Base-by-base conservation (phyloP, 164 flowering plant species). In the Cinnamomum chago region DNA sequence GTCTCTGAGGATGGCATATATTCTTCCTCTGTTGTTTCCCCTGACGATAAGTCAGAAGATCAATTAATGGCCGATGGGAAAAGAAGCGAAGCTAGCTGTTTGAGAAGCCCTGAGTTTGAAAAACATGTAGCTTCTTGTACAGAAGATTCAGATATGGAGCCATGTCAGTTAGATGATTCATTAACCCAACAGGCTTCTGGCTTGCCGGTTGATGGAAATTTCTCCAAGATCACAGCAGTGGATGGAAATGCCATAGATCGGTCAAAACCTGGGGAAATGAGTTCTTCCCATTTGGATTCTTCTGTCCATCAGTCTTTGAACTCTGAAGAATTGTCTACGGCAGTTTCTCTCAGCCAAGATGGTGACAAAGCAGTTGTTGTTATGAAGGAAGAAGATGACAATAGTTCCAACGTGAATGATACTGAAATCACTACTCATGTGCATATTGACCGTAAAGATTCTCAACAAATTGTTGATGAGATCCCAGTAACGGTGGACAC, bases 391-490 rank as follows among this genome's bases (percentile, higher is more conserved):
- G 74, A 66, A 30, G 66, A 76, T 62, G 74, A 50, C 28, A 52
- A 51, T 66, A 15, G 28, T 72, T 52, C 75, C 55, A 67, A 75
- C 25, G 0, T 50, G 55, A 13, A 58, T 71, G n/a, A 73, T 66
- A 10, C 51, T 72, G 79, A 72, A 66, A 28, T 22, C 23, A 74
- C 74, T 68, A 10, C 76, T 70, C 55, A 22, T 20, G 50, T 15
- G 18, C 72, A 70, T 35, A 14, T 17, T 50, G 81, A 67, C 15
- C 50, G 70, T 5, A 80, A 75, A 60, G 70, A 73, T 35, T 33
- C 62, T 33, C 14, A 47, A n/a, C 67, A 58, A 23, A 77, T 67
- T 33, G 58, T 68, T 50, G 76, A 20, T 50, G n/a, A 35, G 33
- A 18, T 69, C 50, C 52, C 22, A 15, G 73, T 2, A 11, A n/a